Base-by-base conservation (phyloP, 1,139 yeast genomes). In the Debaryomyces robertsiae region DNA sequence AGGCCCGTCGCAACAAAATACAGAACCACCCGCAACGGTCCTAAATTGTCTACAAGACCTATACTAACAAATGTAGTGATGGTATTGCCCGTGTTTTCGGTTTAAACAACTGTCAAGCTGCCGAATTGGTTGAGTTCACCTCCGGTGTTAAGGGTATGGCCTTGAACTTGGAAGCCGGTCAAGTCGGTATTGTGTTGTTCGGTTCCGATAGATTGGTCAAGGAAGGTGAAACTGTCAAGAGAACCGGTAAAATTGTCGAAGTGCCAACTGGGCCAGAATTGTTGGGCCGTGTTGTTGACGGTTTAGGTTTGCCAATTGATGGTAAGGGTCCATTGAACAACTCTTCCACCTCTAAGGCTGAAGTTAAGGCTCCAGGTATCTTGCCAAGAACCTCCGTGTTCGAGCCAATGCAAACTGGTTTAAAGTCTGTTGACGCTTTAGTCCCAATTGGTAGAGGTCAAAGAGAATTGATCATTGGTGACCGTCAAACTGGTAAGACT, bases 61-160 rank as follows among this genome's bases (percentile, higher is more conserved):
- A 24, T 60, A 60, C 65, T 61, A 60, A 61, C 66, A 45, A 39
- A 30, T 51, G 35, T 63, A 84, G 98, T 84, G 99, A 94, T 77
- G 99, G 99, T 91, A 93, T 93, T 70, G 99, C 98, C 72, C 95
- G 98, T 84, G 96, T 93, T 65, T 93, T 88, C 78, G 99, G 99
- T 77, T 82, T 94, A 66, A 93, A 91, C 94, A 94, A 94, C 84
- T 85, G 91, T 74, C 98, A 93, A 82, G 98, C 98, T 67, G 98
- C 93, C 80, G 99, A 94, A 79, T 84, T 94, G 74, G 98, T 94
- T 64, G 98, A 94, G 79, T 94, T 94, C 81, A 81, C 97, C 50
- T 90, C 98, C 48, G 98, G 99, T 81, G 98, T 93, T 65, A 90
- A 91, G 79, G 99, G 98, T 86, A 94, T 94, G 99, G 98, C 98